A percentile compares a stretch with the other conserved stretches of the same genome.
These are phyloP conservation scores for Acacia pycnantha DNA, from an alignment of 331 rosid species.

Conservation along the genomic window DNA sequence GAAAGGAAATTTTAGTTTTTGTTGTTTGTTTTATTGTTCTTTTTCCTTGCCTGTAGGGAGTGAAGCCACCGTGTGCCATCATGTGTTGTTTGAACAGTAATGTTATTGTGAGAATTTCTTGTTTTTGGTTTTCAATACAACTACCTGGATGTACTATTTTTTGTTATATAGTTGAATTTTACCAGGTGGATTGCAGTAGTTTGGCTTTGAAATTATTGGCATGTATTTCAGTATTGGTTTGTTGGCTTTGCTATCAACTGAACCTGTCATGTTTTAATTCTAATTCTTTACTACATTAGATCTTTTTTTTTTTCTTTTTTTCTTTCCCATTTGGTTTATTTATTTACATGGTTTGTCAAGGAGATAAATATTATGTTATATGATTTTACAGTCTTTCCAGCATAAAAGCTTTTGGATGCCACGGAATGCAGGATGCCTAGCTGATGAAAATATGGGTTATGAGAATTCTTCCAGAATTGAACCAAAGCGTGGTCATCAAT, in stretches of 20 bases:
- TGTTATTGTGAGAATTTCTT: background rate
- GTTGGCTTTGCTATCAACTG: background rate
- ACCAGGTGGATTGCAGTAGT: background rate
- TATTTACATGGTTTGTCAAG: background rate
- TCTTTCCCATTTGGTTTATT: background rate
- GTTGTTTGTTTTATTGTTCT: background rate
- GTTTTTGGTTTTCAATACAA: background rate
- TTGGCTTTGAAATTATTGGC: background rate
- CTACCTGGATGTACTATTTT: background rate
- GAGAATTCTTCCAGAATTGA: conserved; percentile 80
- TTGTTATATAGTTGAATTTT: background rate
- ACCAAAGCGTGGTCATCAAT: conserved; percentile 77
- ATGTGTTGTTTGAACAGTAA: background rate
- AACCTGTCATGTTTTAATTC: background rate
- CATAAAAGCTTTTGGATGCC: conserved; percentile 79
- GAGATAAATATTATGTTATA: conserved; percentile 10
- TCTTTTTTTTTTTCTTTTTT: conserved; percentile 18
- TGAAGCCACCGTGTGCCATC: background rate
- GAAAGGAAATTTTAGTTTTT: background rate
- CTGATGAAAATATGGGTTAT: conserved; percentile 78
- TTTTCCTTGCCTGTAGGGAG: background rate
- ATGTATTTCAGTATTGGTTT: background rate
- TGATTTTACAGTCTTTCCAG: conserved; percentile 68
- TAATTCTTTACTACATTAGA: conserved; percentile 13
- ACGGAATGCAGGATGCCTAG: conserved; percentile 71